These are phyloP conservation scores for Citrus australasica DNA, from an alignment of 345 rosid species.

Conservation along the genomic window DNA sequence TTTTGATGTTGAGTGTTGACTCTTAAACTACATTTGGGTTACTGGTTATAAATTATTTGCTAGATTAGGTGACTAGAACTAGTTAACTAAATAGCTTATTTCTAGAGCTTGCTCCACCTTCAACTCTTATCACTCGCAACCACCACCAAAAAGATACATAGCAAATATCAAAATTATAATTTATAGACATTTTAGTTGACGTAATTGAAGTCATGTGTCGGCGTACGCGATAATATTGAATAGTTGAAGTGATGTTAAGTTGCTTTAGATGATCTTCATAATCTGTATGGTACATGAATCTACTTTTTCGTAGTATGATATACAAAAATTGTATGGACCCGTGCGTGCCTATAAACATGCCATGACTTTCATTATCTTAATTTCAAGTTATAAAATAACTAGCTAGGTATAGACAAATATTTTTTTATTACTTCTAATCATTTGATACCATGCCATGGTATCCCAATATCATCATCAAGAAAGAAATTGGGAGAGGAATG, in stretches of 20 bases:
- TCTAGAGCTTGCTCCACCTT: not conserved
- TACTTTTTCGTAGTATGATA: not conserved
- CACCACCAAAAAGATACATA: not conserved
- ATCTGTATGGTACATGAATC: constrained; percentile 12
- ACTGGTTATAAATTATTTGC: not conserved
- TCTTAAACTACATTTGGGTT: too few species aligned
- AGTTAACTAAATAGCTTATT: not conserved
- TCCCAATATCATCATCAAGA: not conserved
- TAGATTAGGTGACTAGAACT: not conserved
- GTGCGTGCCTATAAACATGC: constrained; percentile 1
- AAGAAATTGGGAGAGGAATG: not conserved
- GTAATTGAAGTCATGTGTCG: constrained; percentile 7
- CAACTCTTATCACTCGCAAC: not conserved
- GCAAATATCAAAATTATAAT: not conserved
- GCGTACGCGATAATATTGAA: not conserved
- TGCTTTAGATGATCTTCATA: not conserved
- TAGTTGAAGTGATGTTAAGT: constrained; percentile 2
- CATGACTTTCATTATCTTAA: constrained; percentile 2
- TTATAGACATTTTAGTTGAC: not conserved
- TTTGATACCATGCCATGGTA: not conserved
- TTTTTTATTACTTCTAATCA: not conserved
- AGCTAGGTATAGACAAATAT: not conserved
- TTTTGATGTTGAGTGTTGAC: too few species aligned
- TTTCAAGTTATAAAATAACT: not conserved
- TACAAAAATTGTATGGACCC: not conserved